These are phyloP conservation scores for Paecilomyces formosus DNA, from an alignment of 2,329 filamentous ascomycete genomes.

Conservation along the genomic window DNA sequence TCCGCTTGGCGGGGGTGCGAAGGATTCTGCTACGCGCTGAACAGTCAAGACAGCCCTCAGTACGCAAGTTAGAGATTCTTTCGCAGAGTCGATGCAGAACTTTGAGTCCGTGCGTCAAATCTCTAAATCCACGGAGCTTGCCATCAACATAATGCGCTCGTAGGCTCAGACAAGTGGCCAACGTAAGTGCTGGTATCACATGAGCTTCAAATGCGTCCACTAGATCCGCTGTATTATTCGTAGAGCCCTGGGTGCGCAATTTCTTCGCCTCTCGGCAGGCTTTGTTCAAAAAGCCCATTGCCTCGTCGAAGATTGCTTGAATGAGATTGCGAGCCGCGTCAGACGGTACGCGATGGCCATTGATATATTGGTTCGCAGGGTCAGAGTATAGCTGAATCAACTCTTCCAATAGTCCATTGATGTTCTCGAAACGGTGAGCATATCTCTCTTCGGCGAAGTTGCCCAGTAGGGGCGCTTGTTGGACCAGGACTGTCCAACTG, in stretches of 20 bases:
- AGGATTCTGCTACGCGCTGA: conserved; percentile 4
- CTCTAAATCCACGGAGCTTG: conserved; percentile 8
- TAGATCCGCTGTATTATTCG: conserved; percentile 6
- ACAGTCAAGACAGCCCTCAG: conserved; percentile 4
- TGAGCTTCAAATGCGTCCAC: conserved; percentile 12
- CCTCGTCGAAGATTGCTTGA: conserved; percentile 7
- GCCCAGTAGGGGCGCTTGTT: neutral
- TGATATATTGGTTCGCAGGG: neutral
- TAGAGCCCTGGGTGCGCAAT: neutral
- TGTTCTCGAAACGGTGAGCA: neutral
- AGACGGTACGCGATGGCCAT: neutral
- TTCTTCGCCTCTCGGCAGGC: conserved; percentile 5
- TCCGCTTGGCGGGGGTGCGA: conserved; percentile 4
- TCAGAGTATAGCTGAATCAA: neutral
- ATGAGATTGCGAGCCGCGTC: conserved; percentile 1
- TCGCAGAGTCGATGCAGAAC: conserved; percentile 9
- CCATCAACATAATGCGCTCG: conserved; percentile 10
- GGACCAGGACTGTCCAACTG: neutral
- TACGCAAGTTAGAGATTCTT: conserved; percentile 7
- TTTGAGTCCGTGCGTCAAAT: conserved; percentile 11
- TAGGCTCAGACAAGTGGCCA: conserved; percentile 12
- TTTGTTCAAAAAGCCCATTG: conserved; percentile 6
- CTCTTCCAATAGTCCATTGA: neutral
- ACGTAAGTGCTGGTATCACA: conserved; percentile 11
- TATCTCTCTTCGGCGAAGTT: neutral